Evolutionary conservation across 257 asterid species (phyloP), one percentile per base, ranked within the genome.

Genomic region (Catharanthus roseus): DNA sequence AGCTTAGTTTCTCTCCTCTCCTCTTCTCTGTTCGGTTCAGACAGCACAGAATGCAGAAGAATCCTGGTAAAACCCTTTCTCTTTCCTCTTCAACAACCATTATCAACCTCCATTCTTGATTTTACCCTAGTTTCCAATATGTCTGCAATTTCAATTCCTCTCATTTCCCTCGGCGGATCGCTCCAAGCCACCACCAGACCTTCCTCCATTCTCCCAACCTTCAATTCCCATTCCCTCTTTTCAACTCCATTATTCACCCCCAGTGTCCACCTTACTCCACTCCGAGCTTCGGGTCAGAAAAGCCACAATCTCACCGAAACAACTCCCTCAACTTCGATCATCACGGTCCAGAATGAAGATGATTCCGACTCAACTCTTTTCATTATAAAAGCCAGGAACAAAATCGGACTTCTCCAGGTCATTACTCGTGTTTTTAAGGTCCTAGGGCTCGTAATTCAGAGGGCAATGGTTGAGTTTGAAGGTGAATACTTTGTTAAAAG

Each of bases 351-450:
- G 18, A 81, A 74, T 67, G 85, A 78, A 54, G 79, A 61, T 41
- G 66, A 11, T 49, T 44, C 72, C n/a, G 87, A 75, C 72, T 71
- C 85, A 18, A 83, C 87, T 68, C 75, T 78, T 56, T 81, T 81
- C 55, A 38, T 76, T 36, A 72, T 83, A 45, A 76, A 57, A 18
- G 79, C 87, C 33, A 79, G 80, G 36, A 83, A 78, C 75, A 82
- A 42, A 67, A 76, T 83, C 62, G 87, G 87, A 62, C 79, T 81
- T 28, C 81, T 83, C 16, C 84, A 81, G 65, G 74, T 83, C 28
- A 78, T 81, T 58, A 83, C 87, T 69, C 72, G 80, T 67, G 84
- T 81, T 29, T 83, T 83, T 80, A 76, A 73, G 54, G 80, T 81
- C 63, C 78, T 83, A 23, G 85, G 84, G 18, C 78, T 83, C 16